A percentile compares a stretch with the other conserved stretches of the same genome.
These are phyloP conservation scores for Yarrowia keelungensis DNA, from an alignment of 805 yeast genomes.

Conservation along the genomic window DNA sequence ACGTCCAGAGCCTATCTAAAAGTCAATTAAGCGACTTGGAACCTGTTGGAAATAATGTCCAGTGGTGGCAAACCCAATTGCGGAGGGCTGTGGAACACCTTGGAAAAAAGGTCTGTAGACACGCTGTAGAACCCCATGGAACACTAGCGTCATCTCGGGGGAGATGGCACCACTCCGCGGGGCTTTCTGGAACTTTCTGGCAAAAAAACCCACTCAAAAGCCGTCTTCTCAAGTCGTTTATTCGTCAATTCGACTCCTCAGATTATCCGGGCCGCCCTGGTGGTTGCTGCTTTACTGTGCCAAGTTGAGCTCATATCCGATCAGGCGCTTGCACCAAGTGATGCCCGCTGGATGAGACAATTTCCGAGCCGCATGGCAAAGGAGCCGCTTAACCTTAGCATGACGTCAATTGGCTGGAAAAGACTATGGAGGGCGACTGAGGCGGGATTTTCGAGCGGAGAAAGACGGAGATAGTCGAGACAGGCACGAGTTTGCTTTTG, in stretches of 20 bases:
- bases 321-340: slow-evolving; percentile 28
- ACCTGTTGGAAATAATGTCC: slow-evolving; percentile 29
- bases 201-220: neutral
- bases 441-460: neutral
- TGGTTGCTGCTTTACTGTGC: slow-evolving; percentile 16
- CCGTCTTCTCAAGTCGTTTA: neutral
- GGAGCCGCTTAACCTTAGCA: slow-evolving; percentile 32
- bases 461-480: neutral
- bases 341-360: slow-evolving; percentile 12
- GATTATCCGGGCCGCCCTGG: neutral
- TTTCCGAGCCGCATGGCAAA: slow-evolving; percentile 32
- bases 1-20: slow-evolving; percentile 28
- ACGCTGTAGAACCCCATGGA: slow-evolving; percentile 16
- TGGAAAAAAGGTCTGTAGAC: slow-evolving; percentile 10
- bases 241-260: neutral
- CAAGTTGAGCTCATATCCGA: slow-evolving; percentile 20
- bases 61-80: slow-evolving; percentile 31
- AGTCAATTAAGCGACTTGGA: slow-evolving; percentile 38
- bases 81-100: slow-evolving; percentile 15
- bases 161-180: neutral
- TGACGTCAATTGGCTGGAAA: neutral
- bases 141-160: neutral
- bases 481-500: neutral
- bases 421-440: neutral
- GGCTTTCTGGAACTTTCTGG: neutral